Conservation (phyloP, 2,329 filamentous ascomycete species). For the Fusarium tanahbumbuense region DNA sequence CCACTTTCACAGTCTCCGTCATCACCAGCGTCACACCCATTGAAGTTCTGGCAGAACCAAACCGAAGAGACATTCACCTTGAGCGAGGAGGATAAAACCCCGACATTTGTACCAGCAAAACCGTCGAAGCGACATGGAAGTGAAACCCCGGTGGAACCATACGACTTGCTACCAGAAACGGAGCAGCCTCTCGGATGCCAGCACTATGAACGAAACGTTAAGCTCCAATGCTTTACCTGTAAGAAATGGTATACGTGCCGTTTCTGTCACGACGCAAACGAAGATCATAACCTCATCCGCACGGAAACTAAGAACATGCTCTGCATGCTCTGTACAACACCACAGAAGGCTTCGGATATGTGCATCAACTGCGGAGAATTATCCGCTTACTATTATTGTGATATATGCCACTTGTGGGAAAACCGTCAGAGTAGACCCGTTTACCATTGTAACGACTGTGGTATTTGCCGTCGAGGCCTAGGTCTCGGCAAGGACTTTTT, state of each 20-base stretch:
- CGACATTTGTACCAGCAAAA: conserved; percentile 72
- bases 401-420: conserved; percentile 96
- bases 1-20: conserved; percentile 56
- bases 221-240: conserved; percentile 92
- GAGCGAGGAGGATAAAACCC: conserved; percentile 70
- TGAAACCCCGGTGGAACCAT: conserved; percentile 48
- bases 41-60: conserved; percentile 69
- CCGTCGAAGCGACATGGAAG: conserved; percentile 60
- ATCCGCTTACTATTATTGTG: conserved; percentile 91
- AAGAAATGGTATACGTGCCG: conserved; percentile 94
- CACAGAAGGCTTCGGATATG: conserved; percentile 82
- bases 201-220: conserved; percentile 96
- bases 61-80: conserved; percentile 62
- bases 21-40: conserved; percentile 58
- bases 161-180: conserved; percentile 41
- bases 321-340: conserved; percentile 92
- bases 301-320: conserved; percentile 94
- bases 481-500: conserved; percentile 97
- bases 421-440: conserved; percentile 91
- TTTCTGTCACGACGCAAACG: conserved; percentile 88
- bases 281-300: conserved; percentile 83
- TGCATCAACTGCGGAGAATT: conserved; percentile 82
- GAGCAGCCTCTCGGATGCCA: conserved; percentile 76
- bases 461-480: conserved; percentile 90
- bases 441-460: conserved; percentile 96